These are phyloP conservation scores for Sphaerobolus stellatus DNA, from an alignment of 1,284 basidiomycete genomes.

Conservation along the genomic window DNA sequence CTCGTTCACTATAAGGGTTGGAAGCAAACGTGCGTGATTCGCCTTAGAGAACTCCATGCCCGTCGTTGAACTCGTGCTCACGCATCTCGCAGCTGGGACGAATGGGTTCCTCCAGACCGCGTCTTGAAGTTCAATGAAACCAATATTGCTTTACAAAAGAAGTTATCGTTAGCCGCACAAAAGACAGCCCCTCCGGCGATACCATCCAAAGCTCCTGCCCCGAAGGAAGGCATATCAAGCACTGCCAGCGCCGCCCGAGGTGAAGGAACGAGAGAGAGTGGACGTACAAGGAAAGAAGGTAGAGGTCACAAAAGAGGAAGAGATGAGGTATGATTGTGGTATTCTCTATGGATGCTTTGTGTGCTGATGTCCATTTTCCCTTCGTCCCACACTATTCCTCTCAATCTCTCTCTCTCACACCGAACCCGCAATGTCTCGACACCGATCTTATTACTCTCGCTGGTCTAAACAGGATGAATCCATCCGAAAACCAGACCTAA, in stretches of 20 bases:
- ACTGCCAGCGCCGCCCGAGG: slow-evolving; percentile 33
- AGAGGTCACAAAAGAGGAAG: slow-evolving; percentile 26
- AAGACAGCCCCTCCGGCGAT: slow-evolving; percentile 36
- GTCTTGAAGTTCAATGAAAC: slow-evolving; percentile 86
- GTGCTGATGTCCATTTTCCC: neutral
- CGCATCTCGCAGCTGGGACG: slow-evolving; percentile 80
- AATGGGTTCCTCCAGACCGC: slow-evolving; percentile 88
- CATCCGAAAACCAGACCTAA: slow-evolving; percentile 84
- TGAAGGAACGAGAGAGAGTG: slow-evolving; percentile 39
- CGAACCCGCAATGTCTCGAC: neutral
- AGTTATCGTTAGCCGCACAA: slow-evolving; percentile 39
- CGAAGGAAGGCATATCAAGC: slow-evolving; percentile 24
- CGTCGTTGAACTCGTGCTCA: slow-evolving; percentile 2
- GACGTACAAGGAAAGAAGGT: slow-evolving; percentile 30
- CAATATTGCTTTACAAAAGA: slow-evolving; percentile 81
- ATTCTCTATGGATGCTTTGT: neutral
- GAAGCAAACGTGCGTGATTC: slow-evolving; percentile 87
- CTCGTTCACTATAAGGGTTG: slow-evolving; percentile 99
- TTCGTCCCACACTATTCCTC: neutral
- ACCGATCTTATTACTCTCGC: neutral
- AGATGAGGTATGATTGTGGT: slow-evolving; percentile 21
- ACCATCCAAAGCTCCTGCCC: slow-evolving; percentile 29
- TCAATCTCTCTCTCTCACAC: neutral
- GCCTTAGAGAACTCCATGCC: neutral
- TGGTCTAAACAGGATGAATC: slow-evolving; percentile 51